These are phyloP conservation scores for Coniferiporia sulphurascens DNA, from an alignment of 1,284 basidiomycete genomes.

Conservation along the genomic window DNA sequence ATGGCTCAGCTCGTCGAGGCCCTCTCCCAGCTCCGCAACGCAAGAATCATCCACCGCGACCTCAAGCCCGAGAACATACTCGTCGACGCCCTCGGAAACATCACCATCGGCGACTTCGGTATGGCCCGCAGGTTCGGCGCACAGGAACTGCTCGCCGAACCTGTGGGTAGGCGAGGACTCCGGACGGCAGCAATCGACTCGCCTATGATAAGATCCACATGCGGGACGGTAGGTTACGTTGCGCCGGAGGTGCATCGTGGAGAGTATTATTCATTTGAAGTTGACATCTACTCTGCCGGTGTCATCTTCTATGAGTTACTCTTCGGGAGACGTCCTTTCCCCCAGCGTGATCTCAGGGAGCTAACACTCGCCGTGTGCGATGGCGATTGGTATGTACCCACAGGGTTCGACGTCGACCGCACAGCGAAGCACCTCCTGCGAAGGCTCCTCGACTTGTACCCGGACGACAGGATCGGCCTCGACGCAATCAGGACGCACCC, in stretches of 20 bases:
- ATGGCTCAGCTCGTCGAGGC: slow-evolving; percentile 12
- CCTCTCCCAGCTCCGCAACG: not conserved
- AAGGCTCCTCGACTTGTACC: not conserved
- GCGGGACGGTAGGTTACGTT: slow-evolving; percentile 46
- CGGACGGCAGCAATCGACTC: slow-evolving; percentile 24
- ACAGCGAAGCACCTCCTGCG: not conserved
- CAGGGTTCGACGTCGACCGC: too few relatives aligned
- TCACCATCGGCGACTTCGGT: slow-evolving; percentile 64
- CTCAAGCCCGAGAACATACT: slow-evolving; percentile 66
- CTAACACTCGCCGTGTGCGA: not conserved
- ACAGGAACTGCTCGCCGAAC: not conserved
- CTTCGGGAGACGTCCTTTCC: slow-evolving; percentile 33
- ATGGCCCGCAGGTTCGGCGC: slow-evolving; percentile 33
- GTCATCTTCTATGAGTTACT: slow-evolving; percentile 58
- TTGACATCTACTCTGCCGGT: slow-evolving; percentile 60
- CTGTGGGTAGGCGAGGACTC: not conserved
- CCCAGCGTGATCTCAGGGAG: not conserved
- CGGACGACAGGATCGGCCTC: slow-evolving; percentile 7
- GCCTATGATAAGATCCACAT: slow-evolving; percentile 9
- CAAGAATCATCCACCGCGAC: slow-evolving; percentile 59
- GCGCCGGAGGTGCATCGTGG: slow-evolving; percentile 50
- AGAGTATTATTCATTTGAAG: slow-evolving; percentile 44
- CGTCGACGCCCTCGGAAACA: slow-evolving; percentile 39
- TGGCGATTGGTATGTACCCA: too few relatives aligned
- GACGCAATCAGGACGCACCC: not conserved